Evolutionary conservation across 768 basidiomycete species (phyloP).

Genomic region (Leccinum subtestaceum): DNA sequence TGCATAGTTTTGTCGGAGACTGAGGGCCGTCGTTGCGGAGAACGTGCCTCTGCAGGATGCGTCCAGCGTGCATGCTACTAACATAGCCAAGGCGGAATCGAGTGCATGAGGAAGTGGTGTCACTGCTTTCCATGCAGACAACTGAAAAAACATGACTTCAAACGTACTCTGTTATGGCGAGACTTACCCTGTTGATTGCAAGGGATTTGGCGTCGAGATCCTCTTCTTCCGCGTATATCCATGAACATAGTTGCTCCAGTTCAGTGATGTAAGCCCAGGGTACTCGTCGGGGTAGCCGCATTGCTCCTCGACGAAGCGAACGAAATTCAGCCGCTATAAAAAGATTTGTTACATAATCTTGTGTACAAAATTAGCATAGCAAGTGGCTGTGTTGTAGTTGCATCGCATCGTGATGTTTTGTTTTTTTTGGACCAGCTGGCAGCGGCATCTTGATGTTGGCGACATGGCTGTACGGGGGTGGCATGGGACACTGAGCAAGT

Average conservation of each 20-base stretch:
- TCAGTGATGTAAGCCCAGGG: slow-evolving; percentile 73
- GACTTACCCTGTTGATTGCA: slow-evolving; percentile 65
- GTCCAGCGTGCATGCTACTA: slow-evolving; percentile 62
- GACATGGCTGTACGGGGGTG: background rate
- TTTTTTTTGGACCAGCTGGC: too few relatives aligned
- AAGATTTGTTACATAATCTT: too few relatives aligned
- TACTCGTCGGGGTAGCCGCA: slow-evolving; percentile 76
- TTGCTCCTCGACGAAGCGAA: slow-evolving; percentile 24
- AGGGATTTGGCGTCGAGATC: slow-evolving; percentile 51
- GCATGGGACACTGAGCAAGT: background rate
- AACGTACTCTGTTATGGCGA: background rate
- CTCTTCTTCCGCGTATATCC: slow-evolving; percentile 68
- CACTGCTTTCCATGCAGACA: slow-evolving; percentile 77
- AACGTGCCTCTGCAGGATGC: slow-evolving; percentile 16
- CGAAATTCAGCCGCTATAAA: background rate
- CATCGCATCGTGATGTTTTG: too few relatives aligned
- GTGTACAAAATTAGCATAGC: too few relatives aligned
- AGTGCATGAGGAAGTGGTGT: slow-evolving; percentile 79
- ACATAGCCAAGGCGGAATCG: slow-evolving; percentile 64
- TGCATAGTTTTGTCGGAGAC: slow-evolving; percentile 74
- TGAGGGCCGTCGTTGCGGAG: slow-evolving; percentile 38
- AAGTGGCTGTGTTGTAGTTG: too few relatives aligned
- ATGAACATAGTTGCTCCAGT: slow-evolving; percentile 71
- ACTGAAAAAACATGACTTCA: slow-evolving; percentile 38
- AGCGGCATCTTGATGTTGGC: background rate